Percentiles rank a stretch among this genome's conserved stretches.
Evolutionary conservation across 345 rosid species (phyloP).

Genomic region (Cardamine chenopodiifolia): DNA sequence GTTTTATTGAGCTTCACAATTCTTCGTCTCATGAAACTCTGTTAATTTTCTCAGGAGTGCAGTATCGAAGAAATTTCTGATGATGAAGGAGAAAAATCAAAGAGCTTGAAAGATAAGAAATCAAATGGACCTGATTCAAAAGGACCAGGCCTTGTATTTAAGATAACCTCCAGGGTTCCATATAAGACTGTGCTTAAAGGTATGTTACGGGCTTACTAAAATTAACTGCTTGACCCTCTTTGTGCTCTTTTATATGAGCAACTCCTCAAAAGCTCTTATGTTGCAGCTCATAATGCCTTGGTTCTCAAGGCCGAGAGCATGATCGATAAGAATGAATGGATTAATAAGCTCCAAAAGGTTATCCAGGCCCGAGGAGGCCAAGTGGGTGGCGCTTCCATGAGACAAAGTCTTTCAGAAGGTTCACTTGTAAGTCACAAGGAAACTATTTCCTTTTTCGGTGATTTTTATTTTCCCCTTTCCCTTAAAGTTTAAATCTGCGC

Average conservation of each 20-base stretch:
- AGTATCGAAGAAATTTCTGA: conserved; percentile 76
- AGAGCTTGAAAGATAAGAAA: conserved; percentile 84
- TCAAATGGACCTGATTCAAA: conserved; percentile 79
- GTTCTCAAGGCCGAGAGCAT: conserved; percentile 84
- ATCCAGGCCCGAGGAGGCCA: conserved; percentile 72
- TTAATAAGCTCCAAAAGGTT: conserved; percentile 70
- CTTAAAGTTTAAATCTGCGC: not conserved
- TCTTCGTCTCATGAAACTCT: conserved; percentile 4
- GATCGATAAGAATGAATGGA: conserved; percentile 89
- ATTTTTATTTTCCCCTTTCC: not conserved
- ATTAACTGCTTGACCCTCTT: conserved; percentile 12
- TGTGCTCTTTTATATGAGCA: conserved; percentile 3
- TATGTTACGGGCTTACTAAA: conserved; percentile 23
- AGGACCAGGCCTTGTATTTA: conserved; percentile 71
- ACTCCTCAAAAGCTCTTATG: conserved; percentile 12
- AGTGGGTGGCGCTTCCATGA: conserved; percentile 55
- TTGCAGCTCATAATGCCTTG: conserved; percentile 82
- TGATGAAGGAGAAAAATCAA: conserved; percentile 72
- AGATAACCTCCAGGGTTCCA: conserved; percentile 84
- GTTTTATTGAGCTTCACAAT: not conserved
- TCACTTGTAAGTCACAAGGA: conserved; percentile 70
- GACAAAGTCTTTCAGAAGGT: conserved; percentile 93
- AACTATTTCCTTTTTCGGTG: not conserved
- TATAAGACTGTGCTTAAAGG: conserved; percentile 91
- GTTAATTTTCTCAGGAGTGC: conserved; percentile 66